Evolutionary conservation across 2,329 filamentous ascomycete species (phyloP), one percentile per base, ranked within the genome.

Genomic region (Colletotrichum aenigma): DNA sequence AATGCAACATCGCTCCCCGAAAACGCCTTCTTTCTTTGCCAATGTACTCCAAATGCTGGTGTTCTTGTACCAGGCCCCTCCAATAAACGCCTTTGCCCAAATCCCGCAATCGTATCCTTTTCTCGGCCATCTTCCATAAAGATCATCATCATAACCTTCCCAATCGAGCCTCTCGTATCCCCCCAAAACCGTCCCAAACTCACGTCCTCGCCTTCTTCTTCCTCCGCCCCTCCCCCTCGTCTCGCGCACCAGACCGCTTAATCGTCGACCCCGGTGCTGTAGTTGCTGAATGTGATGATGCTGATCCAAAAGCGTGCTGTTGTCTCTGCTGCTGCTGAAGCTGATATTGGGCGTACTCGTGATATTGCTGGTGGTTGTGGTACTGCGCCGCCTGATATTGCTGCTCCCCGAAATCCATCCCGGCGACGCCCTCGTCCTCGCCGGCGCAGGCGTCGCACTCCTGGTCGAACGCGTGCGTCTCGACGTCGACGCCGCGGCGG

Each of bases 391-490:
- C 30, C 6, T 61, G 72, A 7, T 66, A 61, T 16, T 61, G 32
- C 68, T 69, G 55, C 24, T 78, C 76, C 10, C 81, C 81, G 43
- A 85, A 83, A 56, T 83, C 85, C 64, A 86, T 78, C 70, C 86
- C 86, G 38, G 82, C 87, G 62, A 88, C 82, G 12, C 85, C 86
- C 74, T 87, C 85, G 62, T 86, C 84, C 74, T 85, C 84, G 56
- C 85, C 84, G 61, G 82, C 78, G 71, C 88, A 89, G 16, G 80
- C 77, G 62, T 87, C 83, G 79, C 88, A 89, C 78, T 89, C 88
- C 75, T 88, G 87, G 77, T 88, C 87, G 74, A 88, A 88, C 4
- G 77, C 76, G 79, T 89, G 88, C 71, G 87, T 81, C 76, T 89
- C 87, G 48, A 83, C 78, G 52, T 82, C 78, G 34, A 87, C 81